phyloP scores from a whole-genome alignment of 164 flowering plant genomes.

The Magnolia kwangsiensis region DNA sequence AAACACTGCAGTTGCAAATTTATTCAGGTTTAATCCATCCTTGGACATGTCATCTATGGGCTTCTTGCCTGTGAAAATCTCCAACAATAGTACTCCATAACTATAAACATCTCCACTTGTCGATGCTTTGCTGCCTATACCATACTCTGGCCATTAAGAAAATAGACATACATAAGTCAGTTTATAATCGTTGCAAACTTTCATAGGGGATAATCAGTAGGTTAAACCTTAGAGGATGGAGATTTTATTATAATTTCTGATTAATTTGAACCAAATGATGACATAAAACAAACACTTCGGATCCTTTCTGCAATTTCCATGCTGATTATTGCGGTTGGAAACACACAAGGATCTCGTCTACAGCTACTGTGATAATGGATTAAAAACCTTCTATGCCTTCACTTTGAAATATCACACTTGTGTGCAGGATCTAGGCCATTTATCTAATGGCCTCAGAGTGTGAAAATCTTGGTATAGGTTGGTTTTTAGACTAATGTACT shows the following conservation, averaged over 20 bases:
- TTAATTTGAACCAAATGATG: neutral
- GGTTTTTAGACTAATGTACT: too few relatives aligned
- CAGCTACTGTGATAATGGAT: too few relatives aligned
- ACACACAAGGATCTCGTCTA: too few relatives aligned
- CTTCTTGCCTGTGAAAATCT: conserved; percentile 8
- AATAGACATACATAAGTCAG: neutral
- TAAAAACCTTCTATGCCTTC: too few relatives aligned
- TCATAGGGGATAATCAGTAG: neutral
- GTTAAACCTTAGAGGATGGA: neutral
- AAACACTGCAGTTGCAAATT: neutral
- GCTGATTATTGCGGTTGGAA: too few relatives aligned
- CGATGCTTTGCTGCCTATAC: conserved; percentile 17
- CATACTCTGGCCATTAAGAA: conserved; percentile 23
- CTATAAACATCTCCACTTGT: conserved; percentile 29
- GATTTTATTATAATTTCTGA: neutral
- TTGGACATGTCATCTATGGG: conserved; percentile 10
- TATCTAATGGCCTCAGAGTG: too few relatives aligned
- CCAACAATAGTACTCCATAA: conserved; percentile 26
- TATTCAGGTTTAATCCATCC: conserved; percentile 3
- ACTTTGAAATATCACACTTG: too few relatives aligned
- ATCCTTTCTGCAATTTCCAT: too few relatives aligned
- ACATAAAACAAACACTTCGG: neutral
- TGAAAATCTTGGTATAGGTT: too few relatives aligned
- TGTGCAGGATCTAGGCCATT: too few relatives aligned
- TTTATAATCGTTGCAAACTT: neutral